Evolutionary conservation across 805 yeast genomes (phyloP).

Genomic region (Nakazawaea anatomiae): DNA sequence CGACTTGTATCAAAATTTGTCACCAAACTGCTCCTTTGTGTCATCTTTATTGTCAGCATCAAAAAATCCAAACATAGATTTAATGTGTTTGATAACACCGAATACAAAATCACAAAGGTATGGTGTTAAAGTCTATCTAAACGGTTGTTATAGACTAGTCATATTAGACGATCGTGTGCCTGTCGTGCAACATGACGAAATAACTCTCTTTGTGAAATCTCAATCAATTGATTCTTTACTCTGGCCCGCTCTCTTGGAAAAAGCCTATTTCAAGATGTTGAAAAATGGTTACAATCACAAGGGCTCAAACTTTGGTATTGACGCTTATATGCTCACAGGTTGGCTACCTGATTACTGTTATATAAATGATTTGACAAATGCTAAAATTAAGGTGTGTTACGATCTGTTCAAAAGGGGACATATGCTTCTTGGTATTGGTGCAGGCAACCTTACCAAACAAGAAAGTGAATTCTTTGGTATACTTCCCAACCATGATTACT

Average conservation of each 20-base stretch:
- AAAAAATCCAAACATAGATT: constrained; percentile 18
- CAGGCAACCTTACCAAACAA: constrained; percentile 38
- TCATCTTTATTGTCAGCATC: constrained; percentile 55
- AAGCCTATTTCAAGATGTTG: constrained; percentile 59
- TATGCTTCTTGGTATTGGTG: constrained; percentile 61
- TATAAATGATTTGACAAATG: constrained; percentile 24
- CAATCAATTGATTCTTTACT: constrained; percentile 23
- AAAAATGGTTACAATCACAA: constrained; percentile 47
- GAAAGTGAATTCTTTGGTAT: constrained; percentile 32
- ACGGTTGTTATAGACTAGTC: constrained; percentile 47
- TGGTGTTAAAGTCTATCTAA: constrained; percentile 38
- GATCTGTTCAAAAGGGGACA: constrained; percentile 25
- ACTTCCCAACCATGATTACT: constrained; percentile 65
- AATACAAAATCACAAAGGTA: constrained; percentile 24
- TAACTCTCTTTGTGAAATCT: constrained; percentile 30
- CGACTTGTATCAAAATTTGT: constrained; percentile 39
- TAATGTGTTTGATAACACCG: constrained; percentile 22
- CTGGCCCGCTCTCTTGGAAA: constrained; percentile 77
- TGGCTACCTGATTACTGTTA: constrained; percentile 64
- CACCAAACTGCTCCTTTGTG: constrained; percentile 74
- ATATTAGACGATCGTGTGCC: constrained; percentile 45
- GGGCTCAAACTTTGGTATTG: constrained; percentile 77
- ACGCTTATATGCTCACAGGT: constrained; percentile 58
- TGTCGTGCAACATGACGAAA: constrained; percentile 14
- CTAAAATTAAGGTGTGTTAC: constrained; percentile 25